Percentiles rank a stretch among this genome's conserved stretches.
These are phyloP conservation scores for Syncephalastrum contaminatum DNA, from an alignment of 371 early-diverging fungal genomes.

Conservation along the genomic window DNA sequence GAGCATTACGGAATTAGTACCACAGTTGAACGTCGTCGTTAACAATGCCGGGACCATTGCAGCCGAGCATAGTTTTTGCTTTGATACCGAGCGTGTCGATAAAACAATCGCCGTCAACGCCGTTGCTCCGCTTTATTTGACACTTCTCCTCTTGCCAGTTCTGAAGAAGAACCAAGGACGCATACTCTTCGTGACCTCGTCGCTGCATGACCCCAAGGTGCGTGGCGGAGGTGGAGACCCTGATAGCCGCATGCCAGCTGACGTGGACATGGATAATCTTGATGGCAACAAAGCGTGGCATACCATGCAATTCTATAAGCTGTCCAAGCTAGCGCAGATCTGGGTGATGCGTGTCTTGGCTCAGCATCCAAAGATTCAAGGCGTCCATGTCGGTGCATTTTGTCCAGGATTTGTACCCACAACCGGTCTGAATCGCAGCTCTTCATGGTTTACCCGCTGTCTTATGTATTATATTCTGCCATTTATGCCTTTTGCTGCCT, in stretches of 20 bases:
- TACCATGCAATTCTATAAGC: slow-evolving; percentile 33
- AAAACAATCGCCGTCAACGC: slow-evolving; percentile 35
- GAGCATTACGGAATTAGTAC: slow-evolving; percentile 13
- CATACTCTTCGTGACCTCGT: slow-evolving; percentile 35
- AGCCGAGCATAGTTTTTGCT: slow-evolving; percentile 10
- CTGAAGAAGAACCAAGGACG: slow-evolving; percentile 19
- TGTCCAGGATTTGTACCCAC: slow-evolving; percentile 49
- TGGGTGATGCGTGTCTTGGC: slow-evolving; percentile 21
- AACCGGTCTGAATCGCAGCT: slow-evolving; percentile 30
- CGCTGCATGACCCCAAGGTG: slow-evolving; percentile 30
- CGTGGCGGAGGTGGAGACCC: slow-evolving; percentile 16
- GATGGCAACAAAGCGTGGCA: slow-evolving; percentile 27
- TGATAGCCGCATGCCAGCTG: slow-evolving; percentile 11
- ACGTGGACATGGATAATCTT: slow-evolving; percentile 23
- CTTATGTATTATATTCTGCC: slow-evolving; percentile 19
- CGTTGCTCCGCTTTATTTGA: slow-evolving; percentile 37
- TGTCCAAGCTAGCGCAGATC: slow-evolving; percentile 33
- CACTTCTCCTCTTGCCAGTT: slow-evolving; percentile 22
- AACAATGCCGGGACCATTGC: slow-evolving; percentile 32
- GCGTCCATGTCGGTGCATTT: slow-evolving; percentile 18
- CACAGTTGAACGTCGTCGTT: slow-evolving; percentile 13
- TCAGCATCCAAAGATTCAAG: slow-evolving; percentile 4
- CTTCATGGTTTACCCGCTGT: slow-evolving; percentile 14
- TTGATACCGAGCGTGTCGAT: slow-evolving; percentile 17
- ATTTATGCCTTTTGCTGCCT: slow-evolving; percentile 24